Conservation (phyloP, 768 basidiomycete genomes). For the Amanita pallidorosea region DNA sequence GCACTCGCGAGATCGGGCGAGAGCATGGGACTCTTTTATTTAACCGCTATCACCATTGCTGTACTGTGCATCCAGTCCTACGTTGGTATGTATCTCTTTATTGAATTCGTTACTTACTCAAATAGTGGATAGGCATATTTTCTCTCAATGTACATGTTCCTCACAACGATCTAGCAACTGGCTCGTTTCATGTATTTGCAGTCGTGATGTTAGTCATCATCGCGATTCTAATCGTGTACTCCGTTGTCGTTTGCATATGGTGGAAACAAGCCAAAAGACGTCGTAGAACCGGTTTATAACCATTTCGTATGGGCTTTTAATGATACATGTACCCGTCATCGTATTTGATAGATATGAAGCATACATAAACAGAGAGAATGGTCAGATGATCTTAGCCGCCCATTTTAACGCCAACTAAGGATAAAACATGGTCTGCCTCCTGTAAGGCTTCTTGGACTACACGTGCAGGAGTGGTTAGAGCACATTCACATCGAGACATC, state of each 20-base stretch:
- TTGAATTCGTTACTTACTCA: background rate
- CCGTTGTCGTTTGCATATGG: conserved; percentile 49
- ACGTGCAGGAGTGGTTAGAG: background rate
- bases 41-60: conserved; percentile 58
- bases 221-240: conserved; percentile 32
- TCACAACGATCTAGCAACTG: conserved; percentile 27
- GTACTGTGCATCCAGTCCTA: conserved; percentile 55
- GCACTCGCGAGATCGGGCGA: conserved; percentile 48
- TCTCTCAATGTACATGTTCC: conserved; percentile 63
- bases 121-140: conserved; percentile 39
- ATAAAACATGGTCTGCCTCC: conserved; percentile 23
- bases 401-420: conserved; percentile 1
- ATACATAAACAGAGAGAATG: background rate
- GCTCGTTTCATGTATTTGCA: conserved; percentile 43
- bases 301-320: background rate
- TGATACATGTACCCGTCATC: background rate
- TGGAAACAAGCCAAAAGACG: conserved; percentile 43
- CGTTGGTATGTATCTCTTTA: conserved; percentile 30
- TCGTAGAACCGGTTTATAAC: conserved; percentile 14
- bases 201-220: conserved; percentile 37
- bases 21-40: conserved; percentile 54
- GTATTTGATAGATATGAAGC: background rate
- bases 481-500: background rate
- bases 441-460: conserved; percentile 32
- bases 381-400: background rate